Base-by-base conservation (phyloP, 1,284 basidiomycete genomes). In the Microbotryum violaceum region DNA sequence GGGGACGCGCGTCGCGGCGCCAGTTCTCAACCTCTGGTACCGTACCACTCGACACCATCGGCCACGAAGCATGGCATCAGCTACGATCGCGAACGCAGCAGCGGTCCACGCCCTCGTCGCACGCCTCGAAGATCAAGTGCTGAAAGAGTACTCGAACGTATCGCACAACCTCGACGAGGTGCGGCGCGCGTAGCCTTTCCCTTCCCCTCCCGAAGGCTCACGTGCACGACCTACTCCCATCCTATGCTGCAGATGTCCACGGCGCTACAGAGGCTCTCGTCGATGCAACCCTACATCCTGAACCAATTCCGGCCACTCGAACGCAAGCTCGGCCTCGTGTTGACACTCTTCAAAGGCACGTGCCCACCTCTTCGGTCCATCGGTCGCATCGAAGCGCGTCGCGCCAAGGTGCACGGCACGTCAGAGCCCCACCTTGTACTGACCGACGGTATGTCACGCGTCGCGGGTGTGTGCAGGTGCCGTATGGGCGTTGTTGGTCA, bases 261-360 rank as follows among this genome's bases (percentile, higher is more conserved):
- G 70, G 65, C 62, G 74, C 37, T 76, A 73, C 27, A 75, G 72
- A 44, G 70, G 69, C 47, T 77, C 74, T 58, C 85, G 85, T 65
- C 82, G 80, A 63, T 89, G 85, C 46, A 92, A 89, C 75, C 82
- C 83, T 69, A 78, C 76, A 80, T 97, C 70, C 78, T 97, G n/a
- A 80, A 81, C 49, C 85, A 87, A 60, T 75, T 98, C 48, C 81
- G 93, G 48, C 81, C 85, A 2, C 78, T 97, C 50, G 94, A 97
- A 75, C 84, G 88, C 73, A 96, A 96, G 76, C 93, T 97, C 88
- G 91, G 90, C 7, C 80, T 98, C 46, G 90, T 94, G 0, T 77
- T 93, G 71, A 94, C 91, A 0, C 75, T 93, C 46, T 71, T 68
- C 69, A 69, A 70, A 56, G 76, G 91, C 89, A 70, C 67, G 82